Evolutionary conservation across 2,329 filamentous ascomycete species (phyloP), one percentile per base, ranked within the genome.

Genomic region (Plenodomus lindquistii): DNA sequence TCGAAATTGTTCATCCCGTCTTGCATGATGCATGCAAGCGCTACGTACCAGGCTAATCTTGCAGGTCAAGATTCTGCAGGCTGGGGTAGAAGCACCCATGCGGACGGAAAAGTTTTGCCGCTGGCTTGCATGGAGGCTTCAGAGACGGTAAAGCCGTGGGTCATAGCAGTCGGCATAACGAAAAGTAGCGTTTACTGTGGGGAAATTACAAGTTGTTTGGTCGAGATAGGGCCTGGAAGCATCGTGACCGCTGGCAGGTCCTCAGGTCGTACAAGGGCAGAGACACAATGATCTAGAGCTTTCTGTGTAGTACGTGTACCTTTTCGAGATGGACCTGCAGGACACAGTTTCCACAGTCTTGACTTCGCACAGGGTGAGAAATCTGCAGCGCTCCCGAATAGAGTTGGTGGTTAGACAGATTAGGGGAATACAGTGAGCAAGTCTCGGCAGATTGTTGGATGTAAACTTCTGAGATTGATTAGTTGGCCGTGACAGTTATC

Each of bases 261-360:
- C 40, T 41, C 36, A 20, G 20, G 42, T 49, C 24, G 10, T 37
- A 46, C 39, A 44, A 36, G 31, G 40, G 31, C 31, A 42, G 43
- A 27, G 38, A 39, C 38, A 47, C 52, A 41, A 55, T 20, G 50
- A 36, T 49, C 57, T 60, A 35, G 55, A 57, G 37, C 50, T 17
- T 42, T 27, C 52, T 24, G 35, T 22, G 42, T 54, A 21, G 47
- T 50, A 48, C 46, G 48, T 39, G 40, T 17, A 15, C 31, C 39
- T 42, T 43, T 39, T 37, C 43, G 36, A 40, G 34, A 36, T 39
- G 38, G 40, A 47, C 42, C 37, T 21, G 31, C 42, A 39, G 45
- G 45, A 46, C 41, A 36, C 44, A 50, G 48, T 44, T 45, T 40
- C 17, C 39, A 40, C 27, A 29, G 34, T 31, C 40, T 29, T 35